Evolutionary conservation across 306 rosid genomes (phyloP), one percentile per base, ranked within the genome.

Genomic region (Fagus crenata): DNA sequence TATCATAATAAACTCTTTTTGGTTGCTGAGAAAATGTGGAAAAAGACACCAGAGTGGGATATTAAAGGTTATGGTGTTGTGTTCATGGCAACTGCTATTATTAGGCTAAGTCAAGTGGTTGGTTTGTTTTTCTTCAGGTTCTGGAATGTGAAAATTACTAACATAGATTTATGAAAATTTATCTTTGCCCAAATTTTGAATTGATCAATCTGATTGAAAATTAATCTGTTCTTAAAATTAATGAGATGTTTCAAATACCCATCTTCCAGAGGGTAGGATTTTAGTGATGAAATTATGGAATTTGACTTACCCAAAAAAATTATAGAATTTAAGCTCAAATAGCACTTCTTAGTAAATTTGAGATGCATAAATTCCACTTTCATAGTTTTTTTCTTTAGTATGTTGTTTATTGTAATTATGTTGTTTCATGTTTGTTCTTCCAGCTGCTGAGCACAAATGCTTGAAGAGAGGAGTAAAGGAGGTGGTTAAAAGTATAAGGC

Each of bases 381-480:
- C 3, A 4, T 1, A 22, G 32, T 5, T 42, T 73, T 22, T 40
- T 18, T n/a, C 53, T 8, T 6, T 60, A 6, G 31, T 41, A 11
- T 2, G n/a, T 41, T 63, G 17, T n/a, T n/a, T 64, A 35, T 28
- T 51, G 41, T 53, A 43, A 36, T 39, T 65, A 13, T 72, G 0
- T 46, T 28, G 74, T 73, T 31, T 55, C 46, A 18, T 55, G 2
- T 32, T 4, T 78, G 35, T 69, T 83, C 6, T 74, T 82, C 73
- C 91, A 95, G 96, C 96, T 81, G 86, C 97, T 71, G 93, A 90
- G 49, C 75, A 91, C 78, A 96, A 92, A 78, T 96, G 99, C 90
- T 78, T 92, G 78, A 96, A 88, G 86, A 90, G 97, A 75, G 99
- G 99, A 49, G 99, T 96, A 2, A 96, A 96, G 78, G 99, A 96